These are phyloP conservation scores for Rhododendron vialii DNA, from an alignment of 148 eudicot species.

Conservation along the genomic window DNA sequence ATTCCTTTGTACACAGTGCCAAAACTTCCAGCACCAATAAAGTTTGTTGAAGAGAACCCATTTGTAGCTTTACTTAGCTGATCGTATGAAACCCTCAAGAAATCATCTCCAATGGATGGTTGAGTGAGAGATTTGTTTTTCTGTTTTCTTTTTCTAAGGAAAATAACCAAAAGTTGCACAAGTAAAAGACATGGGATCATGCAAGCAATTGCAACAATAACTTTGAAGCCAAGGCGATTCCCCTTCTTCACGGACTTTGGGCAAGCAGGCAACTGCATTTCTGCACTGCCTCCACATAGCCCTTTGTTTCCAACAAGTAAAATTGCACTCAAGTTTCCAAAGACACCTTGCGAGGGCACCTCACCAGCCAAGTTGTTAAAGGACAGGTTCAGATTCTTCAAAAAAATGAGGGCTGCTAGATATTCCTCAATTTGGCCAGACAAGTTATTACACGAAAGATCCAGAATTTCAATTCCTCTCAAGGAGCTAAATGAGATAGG, in stretches of 20 bases:
- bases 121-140: background rate
- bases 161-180: background rate
- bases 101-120: background rate
- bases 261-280: background rate
- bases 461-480: background rate
- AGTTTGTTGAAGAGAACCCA: background rate
- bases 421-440: background rate
- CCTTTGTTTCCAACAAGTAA: background rate
- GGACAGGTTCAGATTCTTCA: too few species aligned
- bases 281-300: constrained; percentile 6
- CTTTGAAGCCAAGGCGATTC: background rate
- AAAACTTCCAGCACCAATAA: background rate
- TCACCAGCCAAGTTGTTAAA: background rate
- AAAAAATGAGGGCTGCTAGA: background rate
- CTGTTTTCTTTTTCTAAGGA: background rate
- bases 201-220: background rate
- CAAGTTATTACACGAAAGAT: background rate
- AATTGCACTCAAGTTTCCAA: background rate
- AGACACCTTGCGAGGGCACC: background rate
- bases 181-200: background rate
- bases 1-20: constrained; percentile 6
- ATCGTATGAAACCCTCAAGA: constrained; percentile 2
- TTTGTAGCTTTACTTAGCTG: constrained; percentile 3
- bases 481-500: background rate
- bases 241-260: background rate